Evolutionary conservation across 495 filamentous ascomycete species (phyloP), one percentile per base, ranked within the genome.

Genomic region (Penicillium flavigenum): DNA sequence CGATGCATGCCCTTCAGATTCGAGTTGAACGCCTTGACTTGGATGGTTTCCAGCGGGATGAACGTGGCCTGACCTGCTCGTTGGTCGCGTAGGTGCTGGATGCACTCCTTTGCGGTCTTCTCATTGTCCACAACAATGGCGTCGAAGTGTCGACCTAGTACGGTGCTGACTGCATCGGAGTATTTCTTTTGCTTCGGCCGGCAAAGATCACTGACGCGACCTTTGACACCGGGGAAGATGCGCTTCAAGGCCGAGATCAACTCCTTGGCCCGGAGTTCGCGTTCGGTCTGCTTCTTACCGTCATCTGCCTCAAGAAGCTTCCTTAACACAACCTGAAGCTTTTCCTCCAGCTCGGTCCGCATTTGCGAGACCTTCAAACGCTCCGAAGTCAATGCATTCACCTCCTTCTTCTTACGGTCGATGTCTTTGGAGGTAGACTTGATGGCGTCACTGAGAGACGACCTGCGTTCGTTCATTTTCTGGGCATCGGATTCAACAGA

Each of bases 131-230:
- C 92, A 54, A 99, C 84, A 47, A 99, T 86, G 11, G 92, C 88
- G 64, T 98, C 93, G 63, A 96, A 95, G 61, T 97, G 88, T 34
- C 91, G 87, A 32, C 95, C 94, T 26, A 99, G 81, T 14, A 96
- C 90, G 19, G 90, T 96, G 68, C 88, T 90, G 51, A 98, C 89
- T 29, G 94, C 94, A 60, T 91, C 89, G 62, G 92, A 88, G 61
- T 87, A 98, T 66, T 97, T 97, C 71, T 93, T 96, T 73, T 96
- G 90, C 72, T 94, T 96, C 4, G 94, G 92, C 61, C 90, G 91
- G 79, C 94, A 97, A 17, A 98, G 83, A 65, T 97, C 91, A 58
- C 90, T 89, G 50, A 97, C 83, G 41, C 92, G 86, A 7, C 94
- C 94, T 49, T 87, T 90, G 32, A 98, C 94, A 49, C 92, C 93